Base-by-base conservation (phyloP, 179 eudicot species). In the Heliamphora pulchella region DNA sequence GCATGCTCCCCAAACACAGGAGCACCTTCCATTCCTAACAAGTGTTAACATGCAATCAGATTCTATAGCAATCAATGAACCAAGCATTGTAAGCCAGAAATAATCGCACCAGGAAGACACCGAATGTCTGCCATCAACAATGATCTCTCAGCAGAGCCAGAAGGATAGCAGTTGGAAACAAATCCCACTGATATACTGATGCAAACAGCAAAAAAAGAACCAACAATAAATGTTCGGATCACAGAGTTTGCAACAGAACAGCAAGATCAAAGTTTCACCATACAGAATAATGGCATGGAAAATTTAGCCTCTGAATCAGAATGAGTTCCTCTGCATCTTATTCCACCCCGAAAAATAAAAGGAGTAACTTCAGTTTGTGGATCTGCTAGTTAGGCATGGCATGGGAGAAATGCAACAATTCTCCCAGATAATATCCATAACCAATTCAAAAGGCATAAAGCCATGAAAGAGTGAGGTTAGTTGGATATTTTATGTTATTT, bases 101-200 rank as follows among this genome's bases (percentile, higher is more conserved):
- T 31, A 20, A 51, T 65, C 75, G 50, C 85, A 96, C 99, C 99
- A 80, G 98, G 99, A 89, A 94, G 96, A 85, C 98, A 94, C 57
- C 97, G 91, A 82, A 93, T 91, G 82, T 95, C 98, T 82, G 97
- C 99, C 93, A 96, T 92, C 91, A 96, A 85, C 80, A 96, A 77
- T 65, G 99, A 87, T 62, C 77, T 82, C 48, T 83, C 80, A 59
- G 75, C 80, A 59, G 94, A 86, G 54, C 82, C 82, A 75, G 87
- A 87, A 69, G 97, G 96, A 81, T 89, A 91, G 88, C 88, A 86
- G 87, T 96, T 96, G 86, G 97, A 86, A 78, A 94, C 81, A 66
- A 88, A 92, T 75, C 99, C 99, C 83, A 89, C 85, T 9, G 97
- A 85, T 84, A 90, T 85, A 84, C 99, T 96, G 89, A 46, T 85